Evolutionary conservation across 768 basidiomycete species (phyloP).

Genomic region (Pleurotus djamor): DNA sequence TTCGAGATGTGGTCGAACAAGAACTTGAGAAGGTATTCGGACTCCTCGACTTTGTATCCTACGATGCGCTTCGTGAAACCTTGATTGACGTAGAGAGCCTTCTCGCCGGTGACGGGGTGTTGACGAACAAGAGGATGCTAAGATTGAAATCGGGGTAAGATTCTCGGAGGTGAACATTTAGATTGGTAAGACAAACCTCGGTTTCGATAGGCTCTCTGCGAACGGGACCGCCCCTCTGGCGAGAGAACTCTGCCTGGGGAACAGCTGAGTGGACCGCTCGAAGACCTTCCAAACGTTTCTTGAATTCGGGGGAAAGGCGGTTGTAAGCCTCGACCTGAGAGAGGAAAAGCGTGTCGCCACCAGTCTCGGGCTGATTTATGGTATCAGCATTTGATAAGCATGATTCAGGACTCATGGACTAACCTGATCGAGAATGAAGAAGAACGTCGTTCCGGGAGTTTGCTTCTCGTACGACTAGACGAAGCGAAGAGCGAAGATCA

Average conservation of each 20-base stretch:
- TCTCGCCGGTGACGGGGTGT: constrained; percentile 66
- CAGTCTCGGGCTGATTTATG: constrained; percentile 25
- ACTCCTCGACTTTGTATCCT: constrained; percentile 53
- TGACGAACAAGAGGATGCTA: constrained; percentile 55
- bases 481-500: not conserved
- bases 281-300: constrained; percentile 56
- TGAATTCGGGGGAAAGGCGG: constrained; percentile 54
- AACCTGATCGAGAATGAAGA: constrained; percentile 51
- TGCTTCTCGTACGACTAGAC: constrained; percentile 51
- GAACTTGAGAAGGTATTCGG: constrained; percentile 53
- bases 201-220: constrained; percentile 48
- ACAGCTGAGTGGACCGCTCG: constrained; percentile 56
- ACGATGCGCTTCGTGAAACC: constrained; percentile 55
- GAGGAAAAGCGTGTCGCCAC: constrained; percentile 56
- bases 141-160: not conserved
- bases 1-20: constrained; percentile 51
- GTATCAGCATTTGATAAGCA: not conserved
- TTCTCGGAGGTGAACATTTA: not conserved
- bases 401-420: too few relatives aligned
- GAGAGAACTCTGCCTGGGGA: constrained; percentile 46
- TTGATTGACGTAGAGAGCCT: constrained; percentile 57
- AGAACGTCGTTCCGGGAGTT: constrained; percentile 54
- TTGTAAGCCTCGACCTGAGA: constrained; percentile 62
- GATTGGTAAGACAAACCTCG: constrained; percentile 23
- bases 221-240: constrained; percentile 39